These are phyloP conservation scores for Candida patagonica DNA, from an alignment of 805 yeast genomes.

Conservation along the genomic window DNA sequence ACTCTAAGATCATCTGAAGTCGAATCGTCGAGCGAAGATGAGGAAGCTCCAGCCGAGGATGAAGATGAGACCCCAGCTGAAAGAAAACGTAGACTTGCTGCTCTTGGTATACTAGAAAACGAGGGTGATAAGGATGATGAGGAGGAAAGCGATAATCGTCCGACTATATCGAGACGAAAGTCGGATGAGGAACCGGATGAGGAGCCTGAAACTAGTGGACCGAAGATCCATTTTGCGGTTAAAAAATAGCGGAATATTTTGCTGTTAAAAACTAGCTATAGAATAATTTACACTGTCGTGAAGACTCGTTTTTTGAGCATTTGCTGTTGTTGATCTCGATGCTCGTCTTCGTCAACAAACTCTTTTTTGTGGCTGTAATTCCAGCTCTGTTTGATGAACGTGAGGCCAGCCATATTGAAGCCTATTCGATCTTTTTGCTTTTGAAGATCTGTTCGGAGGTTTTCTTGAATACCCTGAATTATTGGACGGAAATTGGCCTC, in stretches of 20 bases:
- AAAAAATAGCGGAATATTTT: neutral
- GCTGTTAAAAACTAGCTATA: neutral
- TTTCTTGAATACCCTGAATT: constrained; percentile 44
- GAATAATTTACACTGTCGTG: constrained; percentile 10
- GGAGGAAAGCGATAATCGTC: constrained; percentile 12
- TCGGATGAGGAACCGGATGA: constrained; percentile 13
- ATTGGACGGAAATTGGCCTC: constrained; percentile 43
- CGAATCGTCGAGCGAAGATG: constrained; percentile 16
- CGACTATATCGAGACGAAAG: constrained; percentile 13
- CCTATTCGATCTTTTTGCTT: constrained; percentile 57
- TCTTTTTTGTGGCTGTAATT: constrained; percentile 61
- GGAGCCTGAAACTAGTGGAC: neutral
- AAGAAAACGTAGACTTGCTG: constrained; percentile 47
- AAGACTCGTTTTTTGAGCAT: constrained; percentile 65
- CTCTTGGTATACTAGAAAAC: constrained; percentile 22
- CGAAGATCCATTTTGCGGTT: neutral
- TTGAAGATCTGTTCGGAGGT: constrained; percentile 49
- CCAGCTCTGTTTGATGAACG: constrained; percentile 70
- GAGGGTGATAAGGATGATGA: constrained; percentile 19
- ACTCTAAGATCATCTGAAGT: constrained; percentile 27
- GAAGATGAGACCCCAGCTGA: constrained; percentile 44
- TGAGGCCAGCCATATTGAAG: constrained; percentile 74
- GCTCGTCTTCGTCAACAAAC: constrained; percentile 61
- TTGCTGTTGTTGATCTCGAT: constrained; percentile 42
- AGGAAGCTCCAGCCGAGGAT: neutral